Evolutionary conservation across 2,329 filamentous ascomycete species (phyloP).

Genomic region (Verticillium nubilum): DNA sequence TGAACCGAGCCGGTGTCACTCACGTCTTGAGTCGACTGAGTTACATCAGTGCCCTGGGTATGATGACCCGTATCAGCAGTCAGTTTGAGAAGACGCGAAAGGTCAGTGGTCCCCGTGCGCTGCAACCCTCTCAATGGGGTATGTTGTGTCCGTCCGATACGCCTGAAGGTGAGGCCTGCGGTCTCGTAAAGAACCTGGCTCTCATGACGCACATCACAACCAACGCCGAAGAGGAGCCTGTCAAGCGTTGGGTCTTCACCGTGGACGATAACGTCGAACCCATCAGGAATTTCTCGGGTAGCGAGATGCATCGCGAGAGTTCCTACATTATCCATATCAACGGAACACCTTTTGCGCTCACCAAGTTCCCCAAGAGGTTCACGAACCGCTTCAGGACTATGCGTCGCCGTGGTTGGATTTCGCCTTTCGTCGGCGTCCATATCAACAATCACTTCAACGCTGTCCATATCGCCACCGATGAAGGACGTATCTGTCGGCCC

Average conservation of each 20-base stretch:
- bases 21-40: constrained; percentile 93
- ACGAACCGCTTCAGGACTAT: constrained; percentile 79
- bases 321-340: constrained; percentile 92
- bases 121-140: constrained; percentile 96
- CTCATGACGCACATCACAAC: constrained; percentile 99
- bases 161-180: constrained; percentile 96
- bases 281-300: constrained; percentile 65
- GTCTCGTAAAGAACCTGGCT: constrained; percentile 94
- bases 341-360: constrained; percentile 87
- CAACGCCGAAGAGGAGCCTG: constrained; percentile 86
- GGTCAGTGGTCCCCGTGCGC: constrained; percentile 87
- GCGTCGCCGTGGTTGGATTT: constrained; percentile 84
- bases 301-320: constrained; percentile 79
- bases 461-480: constrained; percentile 93
- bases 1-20: constrained; percentile 95
- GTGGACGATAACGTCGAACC: constrained; percentile 79
- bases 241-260: constrained; percentile 79
- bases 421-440: constrained; percentile 93
- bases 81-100: constrained; percentile 99
- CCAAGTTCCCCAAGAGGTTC: constrained; percentile 80
- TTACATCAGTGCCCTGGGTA: constrained; percentile 93
- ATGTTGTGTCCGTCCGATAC: constrained; percentile 98
- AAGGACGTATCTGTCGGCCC: constrained; percentile 92
- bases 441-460: constrained; percentile 90
- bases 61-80: constrained; percentile 99